phyloP scores from a whole-genome alignment of 805 yeast genomes.

The Metschnikowia bowlesiae region DNA sequence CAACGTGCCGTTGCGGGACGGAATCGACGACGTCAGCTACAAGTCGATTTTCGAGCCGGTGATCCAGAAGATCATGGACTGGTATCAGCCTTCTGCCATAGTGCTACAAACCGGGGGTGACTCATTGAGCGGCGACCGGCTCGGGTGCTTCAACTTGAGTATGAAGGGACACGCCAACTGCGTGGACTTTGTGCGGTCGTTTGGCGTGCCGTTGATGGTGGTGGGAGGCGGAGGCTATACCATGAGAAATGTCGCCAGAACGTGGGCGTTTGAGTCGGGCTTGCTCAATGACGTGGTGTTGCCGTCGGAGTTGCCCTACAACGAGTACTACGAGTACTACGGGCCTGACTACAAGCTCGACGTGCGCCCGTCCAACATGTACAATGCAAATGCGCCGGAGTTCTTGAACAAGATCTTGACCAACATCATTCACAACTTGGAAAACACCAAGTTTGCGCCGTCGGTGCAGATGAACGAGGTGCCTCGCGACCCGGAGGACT shows the following conservation, averaged over 20 bases:
- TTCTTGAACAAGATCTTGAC: constrained; percentile 80
- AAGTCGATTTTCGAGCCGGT: constrained; percentile 87
- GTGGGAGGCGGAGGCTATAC: constrained; percentile 99
- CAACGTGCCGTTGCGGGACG: constrained; percentile 85
- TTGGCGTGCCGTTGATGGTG: constrained; percentile 86
- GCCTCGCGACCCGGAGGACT: constrained; percentile 84
- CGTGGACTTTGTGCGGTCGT: constrained; percentile 78
- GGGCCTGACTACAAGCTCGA: constrained; percentile 96
- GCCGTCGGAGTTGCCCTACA: constrained; percentile 80
- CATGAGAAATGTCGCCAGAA: constrained; percentile 91
- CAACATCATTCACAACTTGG: constrained; percentile 72
- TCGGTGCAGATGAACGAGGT: constrained; percentile 89
- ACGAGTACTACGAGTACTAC: constrained; percentile 94
- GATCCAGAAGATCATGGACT: constrained; percentile 67
- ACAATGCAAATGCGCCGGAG: constrained; percentile 91
- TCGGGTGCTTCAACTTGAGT: constrained; percentile 93
- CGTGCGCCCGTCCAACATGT: constrained; percentile 94
- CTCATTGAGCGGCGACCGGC: constrained; percentile 89
- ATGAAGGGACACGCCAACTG: constrained; percentile 97
- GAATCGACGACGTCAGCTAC: constrained; percentile 87
- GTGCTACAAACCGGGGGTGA: constrained; percentile 99
- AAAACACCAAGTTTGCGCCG: constrained; percentile 94
- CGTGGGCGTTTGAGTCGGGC: constrained; percentile 94
- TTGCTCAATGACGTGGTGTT: constrained; percentile 74
- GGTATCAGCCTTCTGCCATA: constrained; percentile 93